Conservation (phyloP, 257 asterid genomes). For the Solanum habrochaites region DNA sequence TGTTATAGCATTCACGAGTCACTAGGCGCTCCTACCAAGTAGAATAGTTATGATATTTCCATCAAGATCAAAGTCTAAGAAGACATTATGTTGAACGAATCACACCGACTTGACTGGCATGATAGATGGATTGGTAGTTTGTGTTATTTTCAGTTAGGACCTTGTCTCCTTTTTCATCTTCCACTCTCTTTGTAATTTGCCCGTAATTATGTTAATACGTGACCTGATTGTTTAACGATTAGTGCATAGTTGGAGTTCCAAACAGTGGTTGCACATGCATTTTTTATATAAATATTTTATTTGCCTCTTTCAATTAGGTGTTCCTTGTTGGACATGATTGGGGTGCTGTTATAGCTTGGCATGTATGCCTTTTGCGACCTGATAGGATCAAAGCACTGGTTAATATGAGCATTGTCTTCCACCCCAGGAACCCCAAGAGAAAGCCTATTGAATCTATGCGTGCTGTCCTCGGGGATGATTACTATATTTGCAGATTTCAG, state of each 20-base stretch:
- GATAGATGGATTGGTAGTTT: neutral
- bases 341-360: conserved; percentile 87
- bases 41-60: neutral
- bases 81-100: neutral
- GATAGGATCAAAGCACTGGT: conserved; percentile 72
- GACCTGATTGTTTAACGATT: neutral
- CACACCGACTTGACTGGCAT: neutral
- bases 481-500: conserved; percentile 88
- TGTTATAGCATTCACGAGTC: neutral
- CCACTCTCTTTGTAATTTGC: neutral
- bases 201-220: neutral
- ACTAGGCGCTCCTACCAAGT: neutral
- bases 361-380: conserved; percentile 62
- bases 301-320: conserved; percentile 1
- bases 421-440: conserved; percentile 45
- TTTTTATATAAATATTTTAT: neutral
- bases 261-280: neutral
- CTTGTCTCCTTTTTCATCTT: neutral
- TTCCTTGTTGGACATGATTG: conserved; percentile 95
- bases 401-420: conserved; percentile 54
- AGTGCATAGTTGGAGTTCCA: neutral
- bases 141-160: neutral
- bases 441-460: conserved; percentile 61
- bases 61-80: neutral
- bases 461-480: conserved; percentile 63